These are phyloP conservation scores for Pseudogymnoascus pannorum DNA, from an alignment of 2,329 filamentous ascomycete species.

Conservation along the genomic window DNA sequence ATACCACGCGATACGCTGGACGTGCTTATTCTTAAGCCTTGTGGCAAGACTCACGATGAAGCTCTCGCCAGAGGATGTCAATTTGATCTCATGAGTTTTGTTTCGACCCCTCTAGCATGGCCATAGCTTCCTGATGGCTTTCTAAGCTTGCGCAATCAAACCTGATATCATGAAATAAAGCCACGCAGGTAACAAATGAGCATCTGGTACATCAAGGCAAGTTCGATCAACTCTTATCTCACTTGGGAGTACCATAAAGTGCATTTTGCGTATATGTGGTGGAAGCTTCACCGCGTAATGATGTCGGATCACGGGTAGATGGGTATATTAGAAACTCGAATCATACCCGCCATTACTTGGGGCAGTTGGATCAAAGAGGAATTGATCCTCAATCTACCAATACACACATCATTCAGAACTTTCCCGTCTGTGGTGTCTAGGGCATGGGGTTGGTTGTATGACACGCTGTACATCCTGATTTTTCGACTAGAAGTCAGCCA, in stretches of 20 bases:
- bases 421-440: not conserved
- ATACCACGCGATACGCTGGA: not conserved
- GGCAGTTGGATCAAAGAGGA: not conserved
- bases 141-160: not conserved
- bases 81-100: constrained; percentile 10
- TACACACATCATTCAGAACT: not conserved
- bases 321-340: not conserved
- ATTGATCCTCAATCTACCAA: not conserved
- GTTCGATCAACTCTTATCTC: not conserved
- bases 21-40: not conserved
- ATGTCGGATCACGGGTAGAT: not conserved
- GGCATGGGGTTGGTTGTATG: not conserved
- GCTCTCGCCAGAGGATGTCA: constrained; percentile 3
- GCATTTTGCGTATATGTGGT: not conserved
- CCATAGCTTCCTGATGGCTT: constrained; percentile 4
- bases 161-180: not conserved
- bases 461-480: not conserved
- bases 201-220: not conserved
- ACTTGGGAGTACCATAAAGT: constrained; percentile 3
- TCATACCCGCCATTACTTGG: not conserved
- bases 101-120: constrained; percentile 7
- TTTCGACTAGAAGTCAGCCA: not conserved
- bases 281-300: constrained; percentile 1
- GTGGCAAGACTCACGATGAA: constrained; percentile 8
- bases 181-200: not conserved